Base-by-base conservation (phyloP, 73 alveolate species). In the Paramecium primaurelia region DNA sequence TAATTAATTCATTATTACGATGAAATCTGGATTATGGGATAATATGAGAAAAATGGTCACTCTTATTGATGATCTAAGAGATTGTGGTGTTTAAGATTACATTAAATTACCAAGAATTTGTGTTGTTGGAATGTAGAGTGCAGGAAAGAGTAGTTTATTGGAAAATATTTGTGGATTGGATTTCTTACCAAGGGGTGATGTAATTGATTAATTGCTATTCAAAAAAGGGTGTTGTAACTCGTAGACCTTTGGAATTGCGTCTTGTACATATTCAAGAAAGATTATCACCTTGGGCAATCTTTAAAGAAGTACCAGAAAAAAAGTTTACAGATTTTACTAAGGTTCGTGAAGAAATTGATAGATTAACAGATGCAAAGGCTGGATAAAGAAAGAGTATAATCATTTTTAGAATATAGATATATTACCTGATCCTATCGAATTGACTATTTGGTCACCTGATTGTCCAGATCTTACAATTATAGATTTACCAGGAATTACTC, bases 171-270 rank as follows among this genome's bases (percentile, higher is more conserved):
- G 95, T 5, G 99, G 99, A 58, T 88, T 97, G 58, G 98, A 97
- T 77, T 95, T 96, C 73, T 92, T 97, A 47, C 99, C 99, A 18
- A 97, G 97, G 95, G 98, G 97, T 60, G 96, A 97, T 32, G 99
- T 86, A 12, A 91, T 96, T 4, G 32, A 54, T 54, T n/a, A 54
- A 54, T 54, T 54, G 69, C 14, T 54, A 54, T 54, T 11, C 59
- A 30, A 93, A 94, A 42, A 94, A 96, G 90, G 99, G 99, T 7
- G 98, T 95, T n/a, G 97, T 93, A 44, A 98, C 99, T 20, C 93
- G 99, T 4, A 86, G 99, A 20, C 99, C 99, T 1, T 91, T 97
- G 85, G 99, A 98, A 85, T 86, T 98, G 86, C 92, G 99, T 36
- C 94, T 96, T 40, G 98, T 95, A 77, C 99, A 97, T 92, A 93